Percentiles rank a stretch among this genome's conserved stretches.
phyloP scores from a whole-genome alignment of 2,329 filamentous ascomycete genomes.

The Colletotrichum viniferum region DNA sequence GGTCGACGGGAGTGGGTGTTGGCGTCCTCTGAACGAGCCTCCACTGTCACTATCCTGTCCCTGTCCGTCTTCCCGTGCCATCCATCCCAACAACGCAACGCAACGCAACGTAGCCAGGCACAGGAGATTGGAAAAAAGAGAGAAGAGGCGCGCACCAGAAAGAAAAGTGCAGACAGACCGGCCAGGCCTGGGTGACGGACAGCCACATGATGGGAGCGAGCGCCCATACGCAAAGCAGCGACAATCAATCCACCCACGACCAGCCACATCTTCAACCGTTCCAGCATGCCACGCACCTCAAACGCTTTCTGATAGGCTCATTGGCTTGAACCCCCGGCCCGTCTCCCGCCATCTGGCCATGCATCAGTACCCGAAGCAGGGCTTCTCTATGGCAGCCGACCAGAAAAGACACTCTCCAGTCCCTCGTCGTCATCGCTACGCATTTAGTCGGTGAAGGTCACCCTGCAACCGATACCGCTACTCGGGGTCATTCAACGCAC shows the following conservation, averaged over 20 bases:
- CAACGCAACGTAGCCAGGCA: neutral
- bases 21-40: neutral
- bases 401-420: neutral
- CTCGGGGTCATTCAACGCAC: neutral
- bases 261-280: conserved; percentile 9
- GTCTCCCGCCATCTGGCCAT: conserved; percentile 8
- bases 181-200: neutral
- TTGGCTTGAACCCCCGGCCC: neutral
- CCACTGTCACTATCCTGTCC: neutral
- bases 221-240: neutral
- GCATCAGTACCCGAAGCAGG: conserved; percentile 14
- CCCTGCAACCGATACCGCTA: conserved; percentile 6
- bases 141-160: neutral
- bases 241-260: neutral
- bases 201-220: neutral
- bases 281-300: neutral
- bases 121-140: neutral
- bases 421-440: neutral
- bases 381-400: neutral
- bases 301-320: neutral
- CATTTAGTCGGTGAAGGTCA: conserved; percentile 11
- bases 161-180: neutral
- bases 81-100: neutral
- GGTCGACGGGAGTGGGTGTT: neutral
- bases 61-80: neutral